These are phyloP conservation scores for Salisapilia sapeloensis DNA, from an alignment of 352 stramenopile genomes.

Conservation along the genomic window DNA sequence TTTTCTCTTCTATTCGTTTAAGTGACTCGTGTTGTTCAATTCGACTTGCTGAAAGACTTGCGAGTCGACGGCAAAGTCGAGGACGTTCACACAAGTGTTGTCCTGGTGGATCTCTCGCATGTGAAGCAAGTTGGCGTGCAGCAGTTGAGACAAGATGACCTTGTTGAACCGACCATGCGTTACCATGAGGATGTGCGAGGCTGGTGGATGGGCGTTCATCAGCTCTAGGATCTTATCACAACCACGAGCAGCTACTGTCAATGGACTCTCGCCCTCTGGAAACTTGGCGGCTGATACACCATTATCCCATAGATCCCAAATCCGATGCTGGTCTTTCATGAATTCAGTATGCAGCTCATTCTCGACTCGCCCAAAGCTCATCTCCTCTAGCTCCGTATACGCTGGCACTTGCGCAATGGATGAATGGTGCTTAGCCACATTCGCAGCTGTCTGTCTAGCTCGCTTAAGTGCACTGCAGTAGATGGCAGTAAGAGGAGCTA, in stretches of 20 bases:
- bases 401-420: conserved; percentile 24
- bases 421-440: conserved; percentile 30
- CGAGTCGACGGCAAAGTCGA: conserved; percentile 53
- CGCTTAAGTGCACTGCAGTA: conserved; percentile 50
- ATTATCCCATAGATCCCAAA: conserved; percentile 40
- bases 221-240: conserved; percentile 43
- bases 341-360: conserved; percentile 31
- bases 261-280: conserved; percentile 42
- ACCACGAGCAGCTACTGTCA: conserved; percentile 51
- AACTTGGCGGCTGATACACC: conserved; percentile 33
- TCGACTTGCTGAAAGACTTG: conserved; percentile 33
- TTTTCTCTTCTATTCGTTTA: too few relatives aligned
- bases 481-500: conserved; percentile 42
- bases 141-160: conserved; percentile 51
- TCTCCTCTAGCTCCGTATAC: conserved; percentile 63
- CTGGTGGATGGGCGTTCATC: conserved; percentile 10
- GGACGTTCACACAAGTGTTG: conserved; percentile 76
- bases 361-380: conserved; percentile 70
- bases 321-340: conserved; percentile 30
- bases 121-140: conserved; percentile 27
- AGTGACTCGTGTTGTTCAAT: conserved; percentile 54
- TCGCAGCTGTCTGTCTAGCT: conserved; percentile 27
- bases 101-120: conserved; percentile 63
- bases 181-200: conserved; percentile 58
- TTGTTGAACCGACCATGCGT: conserved; percentile 78